A percentile compares a stretch with the other conserved stretches of the same genome.
These are phyloP conservation scores for Houttuynia cordata DNA, from an alignment of 164 flowering plant genomes.

Conservation along the genomic window DNA sequence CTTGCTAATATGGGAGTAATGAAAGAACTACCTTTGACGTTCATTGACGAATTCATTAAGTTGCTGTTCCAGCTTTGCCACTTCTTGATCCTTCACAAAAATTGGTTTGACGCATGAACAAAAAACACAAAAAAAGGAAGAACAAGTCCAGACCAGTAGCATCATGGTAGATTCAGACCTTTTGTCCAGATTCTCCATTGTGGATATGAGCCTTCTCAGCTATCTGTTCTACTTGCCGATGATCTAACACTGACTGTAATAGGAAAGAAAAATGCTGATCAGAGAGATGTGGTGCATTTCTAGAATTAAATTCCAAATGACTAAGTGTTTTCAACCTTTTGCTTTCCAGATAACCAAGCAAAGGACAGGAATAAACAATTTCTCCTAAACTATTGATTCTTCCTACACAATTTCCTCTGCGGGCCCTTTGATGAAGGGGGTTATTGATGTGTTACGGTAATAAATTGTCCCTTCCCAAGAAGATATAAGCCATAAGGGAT, in stretches of 20 bases:
- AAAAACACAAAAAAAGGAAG: background rate
- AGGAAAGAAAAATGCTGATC: background rate
- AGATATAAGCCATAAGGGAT: too few species aligned
- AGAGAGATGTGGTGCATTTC: background rate
- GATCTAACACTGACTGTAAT: conserved; percentile 11
- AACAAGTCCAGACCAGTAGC: background rate
- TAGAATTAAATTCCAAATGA: too few species aligned
- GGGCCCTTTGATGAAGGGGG: too few species aligned
- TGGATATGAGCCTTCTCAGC: conserved; percentile 36
- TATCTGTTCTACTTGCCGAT: conserved; percentile 19
- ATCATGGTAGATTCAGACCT: conserved; percentile 22
- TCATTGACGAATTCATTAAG: conserved; percentile 72
- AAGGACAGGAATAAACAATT: too few species aligned
- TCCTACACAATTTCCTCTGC: too few species aligned
- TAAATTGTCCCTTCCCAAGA: too few species aligned
- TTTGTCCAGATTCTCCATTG: conserved; percentile 32
- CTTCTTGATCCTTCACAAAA: conserved; percentile 51
- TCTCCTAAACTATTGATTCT: too few species aligned
- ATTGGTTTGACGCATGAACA: background rate
- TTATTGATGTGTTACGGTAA: too few species aligned
- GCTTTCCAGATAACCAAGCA: too few species aligned
- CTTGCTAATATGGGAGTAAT: background rate
- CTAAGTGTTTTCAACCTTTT: too few species aligned
- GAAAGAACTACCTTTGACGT: conserved; percentile 44
- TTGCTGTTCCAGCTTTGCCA: conserved; percentile 53